Base-by-base conservation (phyloP, 257 asterid genomes). In the Solanum habrochaites region DNA sequence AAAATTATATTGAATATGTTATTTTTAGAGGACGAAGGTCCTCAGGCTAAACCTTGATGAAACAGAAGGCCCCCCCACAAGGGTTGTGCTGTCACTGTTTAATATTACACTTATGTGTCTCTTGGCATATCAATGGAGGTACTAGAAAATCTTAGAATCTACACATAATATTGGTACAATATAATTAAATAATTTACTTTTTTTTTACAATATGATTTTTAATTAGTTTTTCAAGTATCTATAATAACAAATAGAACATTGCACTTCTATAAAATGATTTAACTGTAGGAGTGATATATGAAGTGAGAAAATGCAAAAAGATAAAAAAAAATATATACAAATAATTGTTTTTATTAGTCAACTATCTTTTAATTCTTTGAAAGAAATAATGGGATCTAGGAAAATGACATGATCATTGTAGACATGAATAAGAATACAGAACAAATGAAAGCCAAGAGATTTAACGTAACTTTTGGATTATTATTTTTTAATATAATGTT, bases 401-500 rank as follows among this genome's bases (percentile, higher is more conserved):
- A 42, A 42, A 75, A 75, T 75, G 60, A n/a, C 32, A 75, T 12
- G 8, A n/a, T 42, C 60, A 42, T 75, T n/a, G 60, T 75, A 14
- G 35, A 42, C 58, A 75, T 40, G 35, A 75, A 75, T 12, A 39
- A 23, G 11, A 16, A 18, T 75, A 40, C 6, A 40, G 21, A 29
- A 29, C 10, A 40, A 40, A 23, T n/a, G 56, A 40, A 12, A 75
- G 60, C 29, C 60, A 75, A 0, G 4, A 42, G 23, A 31, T 37
- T 37, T 75, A n/a, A 40, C 4, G 8, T 23, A 42, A 75, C 70
- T 40, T 42, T 23, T 75, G 37, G 58, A n/a, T 42, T n/a, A 10
- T n/a, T 62, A 10, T 1, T 15, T 70, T 70, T 70, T 31, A 2
- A 31, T 35, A 8, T 0, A 1, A 70, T 8, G 0, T 66, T 0